These are phyloP conservation scores for Mycena rosella DNA, from an alignment of 768 basidiomycete species.

Conservation along the genomic window DNA sequence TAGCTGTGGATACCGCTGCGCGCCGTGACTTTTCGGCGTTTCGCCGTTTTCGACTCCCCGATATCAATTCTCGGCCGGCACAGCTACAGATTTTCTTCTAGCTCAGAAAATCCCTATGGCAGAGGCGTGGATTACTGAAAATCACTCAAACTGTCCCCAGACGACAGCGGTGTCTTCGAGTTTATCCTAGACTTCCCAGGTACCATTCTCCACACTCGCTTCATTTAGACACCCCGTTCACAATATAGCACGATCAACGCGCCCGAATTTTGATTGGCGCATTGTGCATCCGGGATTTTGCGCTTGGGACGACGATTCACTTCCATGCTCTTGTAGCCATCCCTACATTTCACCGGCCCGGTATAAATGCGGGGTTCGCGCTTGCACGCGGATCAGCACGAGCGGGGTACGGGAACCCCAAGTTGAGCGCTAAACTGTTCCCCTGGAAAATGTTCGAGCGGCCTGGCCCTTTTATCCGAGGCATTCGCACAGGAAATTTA, in stretches of 20 bases:
- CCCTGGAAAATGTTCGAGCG: neutral
- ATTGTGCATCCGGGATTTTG: neutral
- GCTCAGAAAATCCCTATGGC: neutral
- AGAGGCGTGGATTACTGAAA: neutral
- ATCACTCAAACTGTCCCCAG: neutral
- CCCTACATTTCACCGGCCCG: neutral
- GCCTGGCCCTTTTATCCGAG: slow-evolving; percentile 3
- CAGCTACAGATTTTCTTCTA: neutral
- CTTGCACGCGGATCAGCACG: slow-evolving; percentile 7
- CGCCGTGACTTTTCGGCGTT: neutral
- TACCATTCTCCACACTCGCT: neutral
- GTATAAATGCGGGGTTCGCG: neutral
- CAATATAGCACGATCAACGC: neutral
- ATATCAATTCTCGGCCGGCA: neutral
- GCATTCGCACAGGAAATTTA: slow-evolving; percentile 10
- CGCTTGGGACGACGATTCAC: neutral
- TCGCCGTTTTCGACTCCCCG: slow-evolving; percentile 3
- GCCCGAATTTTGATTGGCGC: neutral
- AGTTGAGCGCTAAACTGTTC: neutral
- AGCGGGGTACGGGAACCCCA: neutral
- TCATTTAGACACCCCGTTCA: neutral
- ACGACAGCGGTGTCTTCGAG: slow-evolving; percentile 6
- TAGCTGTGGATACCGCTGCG: neutral
- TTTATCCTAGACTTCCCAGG: slow-evolving; percentile 1
- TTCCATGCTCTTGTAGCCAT: neutral